Evolutionary conservation across 78 protist species (phyloP), one percentile per base, ranked within the genome.

Genomic region (Planoprotostelium fungivorum): DNA sequence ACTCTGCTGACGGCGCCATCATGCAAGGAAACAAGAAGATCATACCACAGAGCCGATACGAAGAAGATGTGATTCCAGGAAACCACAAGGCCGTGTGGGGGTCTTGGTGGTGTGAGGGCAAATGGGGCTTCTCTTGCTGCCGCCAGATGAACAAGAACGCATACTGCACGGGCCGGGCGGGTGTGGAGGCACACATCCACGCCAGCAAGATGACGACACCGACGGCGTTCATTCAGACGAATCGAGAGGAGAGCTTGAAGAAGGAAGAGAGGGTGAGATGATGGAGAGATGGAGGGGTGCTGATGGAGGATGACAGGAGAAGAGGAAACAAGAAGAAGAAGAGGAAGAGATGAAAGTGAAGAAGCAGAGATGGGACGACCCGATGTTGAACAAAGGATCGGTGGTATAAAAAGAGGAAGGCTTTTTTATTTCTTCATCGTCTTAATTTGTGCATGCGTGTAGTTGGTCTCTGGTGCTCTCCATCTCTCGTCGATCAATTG

Each of bases 41-140:
- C 0, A 38, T 39, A 28, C 85, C 90, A 0, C 39, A 51, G 84
- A 84, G 97, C 0, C 92, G 92, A 38, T 98, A 96, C 88, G 96
- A 88, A 38, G 99, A 98, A 37, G 99, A 98, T 63, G 97, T 97
- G 83, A 84, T 34, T 38, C 29, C 37, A 51, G 84, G 86, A 83
- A 97, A 97, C 89, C 99, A 99, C 90, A 97, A 87, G 29, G 28
- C 95, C 28, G 94, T 98, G n/a, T 98, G 99, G 98, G 99, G 99
- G 1, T 95, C 98, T 5, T 96, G 86, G 87, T 98, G 97, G 97
- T 92, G 90, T 36, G 90, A 73, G 34, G 98, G 97, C 28, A 87
- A 83, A 5, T 98, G 99, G 99, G 99, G 99, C 36, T 98, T 88
- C 83, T 91, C 86, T 0, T 98, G 99, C 91, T 98, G 99, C 95